phyloP scores from a whole-genome alignment of 768 basidiomycete genomes.

The Krasilnikovozyma curviuscula region DNA sequence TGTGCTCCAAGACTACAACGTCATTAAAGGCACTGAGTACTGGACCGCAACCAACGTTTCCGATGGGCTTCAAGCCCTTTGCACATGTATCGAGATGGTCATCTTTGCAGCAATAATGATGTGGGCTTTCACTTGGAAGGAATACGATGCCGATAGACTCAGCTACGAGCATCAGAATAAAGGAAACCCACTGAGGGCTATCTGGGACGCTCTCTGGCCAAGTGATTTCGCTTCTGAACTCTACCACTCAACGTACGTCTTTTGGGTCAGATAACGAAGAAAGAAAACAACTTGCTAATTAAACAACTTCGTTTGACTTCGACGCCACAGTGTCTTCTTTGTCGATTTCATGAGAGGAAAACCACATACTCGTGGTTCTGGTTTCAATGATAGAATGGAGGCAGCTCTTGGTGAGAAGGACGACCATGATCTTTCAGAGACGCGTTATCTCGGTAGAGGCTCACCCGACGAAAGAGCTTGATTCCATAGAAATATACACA shows the following conservation, averaged over 20 bases:
- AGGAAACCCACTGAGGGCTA: conserved; percentile 43
- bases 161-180: conserved; percentile 11
- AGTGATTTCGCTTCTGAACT: conserved; percentile 11
- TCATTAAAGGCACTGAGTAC: conserved; percentile 55
- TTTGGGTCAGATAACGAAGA: background rate
- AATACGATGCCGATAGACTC: conserved; percentile 37
- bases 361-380: conserved; percentile 20
- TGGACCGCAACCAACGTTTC: conserved; percentile 74
- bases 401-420: too few relatives aligned
- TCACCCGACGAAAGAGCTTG: too few relatives aligned
- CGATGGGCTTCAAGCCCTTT: conserved; percentile 60
- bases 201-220: conserved; percentile 38
- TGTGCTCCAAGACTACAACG: conserved; percentile 39
- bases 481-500: too few relatives aligned
- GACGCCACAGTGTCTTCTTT: conserved; percentile 41
- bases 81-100: conserved; percentile 81
- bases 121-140: conserved; percentile 59
- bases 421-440: too few relatives aligned
- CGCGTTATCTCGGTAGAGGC: too few relatives aligned
- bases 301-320: too few relatives aligned
- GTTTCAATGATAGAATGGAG: too few relatives aligned
- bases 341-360: conserved; percentile 29
- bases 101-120: conserved; percentile 57
- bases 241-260: conserved; percentile 8
- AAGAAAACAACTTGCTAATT: too few relatives aligned